phyloP scores from a whole-genome alignment of 345 rosid species.

The Gossypium stocksii region DNA sequence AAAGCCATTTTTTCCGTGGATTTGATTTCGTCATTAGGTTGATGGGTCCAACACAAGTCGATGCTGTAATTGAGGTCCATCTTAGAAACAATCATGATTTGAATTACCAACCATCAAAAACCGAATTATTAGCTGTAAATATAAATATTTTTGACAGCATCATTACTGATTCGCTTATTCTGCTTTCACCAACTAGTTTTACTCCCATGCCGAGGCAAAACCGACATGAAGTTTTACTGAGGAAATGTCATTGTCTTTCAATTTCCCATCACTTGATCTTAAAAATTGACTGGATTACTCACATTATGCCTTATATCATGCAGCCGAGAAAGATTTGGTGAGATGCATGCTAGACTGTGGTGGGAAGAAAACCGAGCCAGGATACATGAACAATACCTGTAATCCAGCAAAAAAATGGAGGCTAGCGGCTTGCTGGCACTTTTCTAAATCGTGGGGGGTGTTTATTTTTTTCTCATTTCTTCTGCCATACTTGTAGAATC shows the following conservation, averaged over 20 bases:
- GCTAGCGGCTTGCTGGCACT: not conserved
- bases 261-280: not conserved
- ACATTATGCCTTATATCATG: slow-evolving; percentile 9
- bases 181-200: slow-evolving; percentile 12
- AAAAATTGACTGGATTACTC: not conserved
- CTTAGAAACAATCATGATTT: slow-evolving; percentile 18
- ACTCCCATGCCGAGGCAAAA: not conserved
- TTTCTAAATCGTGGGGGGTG: slow-evolving; percentile 8
- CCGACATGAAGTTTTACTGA: not conserved
- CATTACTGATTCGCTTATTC: slow-evolving; percentile 18
- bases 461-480: slow-evolving; percentile 2
- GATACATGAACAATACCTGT: slow-evolving; percentile 88
- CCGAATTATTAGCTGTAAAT: slow-evolving; percentile 10
- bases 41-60: slow-evolving; percentile 17
- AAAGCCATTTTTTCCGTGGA: slow-evolving; percentile 1
- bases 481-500: slow-evolving; percentile 16
- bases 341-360: slow-evolving; percentile 94
- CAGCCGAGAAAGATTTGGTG: slow-evolving; percentile 96
- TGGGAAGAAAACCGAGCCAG: slow-evolving; percentile 98
- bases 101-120: slow-evolving; percentile 11
- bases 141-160: not conserved
- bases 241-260: not conserved
- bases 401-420: slow-evolving; percentile 21
- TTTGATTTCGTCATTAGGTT: slow-evolving; percentile 15
- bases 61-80: slow-evolving; percentile 19